Conservation (phyloP, 2,329 filamentous ascomycete species). For the Berkeleyomyces basicola region DNA sequence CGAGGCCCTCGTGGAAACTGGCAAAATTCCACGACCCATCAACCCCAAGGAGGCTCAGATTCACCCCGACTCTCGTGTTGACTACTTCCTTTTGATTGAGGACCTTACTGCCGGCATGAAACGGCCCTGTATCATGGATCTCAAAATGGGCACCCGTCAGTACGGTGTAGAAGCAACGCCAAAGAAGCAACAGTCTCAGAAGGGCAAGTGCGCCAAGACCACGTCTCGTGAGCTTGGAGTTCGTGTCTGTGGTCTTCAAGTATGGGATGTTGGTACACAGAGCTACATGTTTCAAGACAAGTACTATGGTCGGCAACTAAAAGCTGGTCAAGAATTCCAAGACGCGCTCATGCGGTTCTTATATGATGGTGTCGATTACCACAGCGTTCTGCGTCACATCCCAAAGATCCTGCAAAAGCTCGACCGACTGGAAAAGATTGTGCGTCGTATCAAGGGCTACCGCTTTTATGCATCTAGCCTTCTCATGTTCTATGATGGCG, state of each 20-base stretch:
- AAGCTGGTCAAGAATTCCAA: constrained; percentile 78
- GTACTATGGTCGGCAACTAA: constrained; percentile 81
- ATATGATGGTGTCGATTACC: constrained; percentile 70
- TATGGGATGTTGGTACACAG: constrained; percentile 75
- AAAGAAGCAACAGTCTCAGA: constrained; percentile 86
- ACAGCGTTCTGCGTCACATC: constrained; percentile 71
- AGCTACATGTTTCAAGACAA: constrained; percentile 95
- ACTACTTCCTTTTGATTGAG: constrained; percentile 85
- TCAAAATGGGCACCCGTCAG: constrained; percentile 97
- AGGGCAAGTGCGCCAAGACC: constrained; percentile 79
- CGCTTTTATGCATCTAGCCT: constrained; percentile 91
- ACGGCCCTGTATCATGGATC: constrained; percentile 84
- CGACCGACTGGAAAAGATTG: constrained; percentile 65
- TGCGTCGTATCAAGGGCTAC: constrained; percentile 64
- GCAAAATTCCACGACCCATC: constrained; percentile 40
- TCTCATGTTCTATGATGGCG: constrained; percentile 93
- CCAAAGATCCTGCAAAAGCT: constrained; percentile 76
- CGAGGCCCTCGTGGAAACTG: constrained; percentile 11
- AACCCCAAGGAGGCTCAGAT: constrained; percentile 65
- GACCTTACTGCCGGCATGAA: constrained; percentile 96
- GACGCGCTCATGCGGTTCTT: constrained; percentile 76
- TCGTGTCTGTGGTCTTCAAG: constrained; percentile 85
- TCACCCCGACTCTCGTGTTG: constrained; percentile 49
- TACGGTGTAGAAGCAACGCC: constrained; percentile 84
- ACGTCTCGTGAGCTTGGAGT: constrained; percentile 87